Evolutionary conservation across 1,284 basidiomycete species (phyloP), one percentile per base, ranked within the genome.

Genomic region (Tetrapyrgos nigripes): DNA sequence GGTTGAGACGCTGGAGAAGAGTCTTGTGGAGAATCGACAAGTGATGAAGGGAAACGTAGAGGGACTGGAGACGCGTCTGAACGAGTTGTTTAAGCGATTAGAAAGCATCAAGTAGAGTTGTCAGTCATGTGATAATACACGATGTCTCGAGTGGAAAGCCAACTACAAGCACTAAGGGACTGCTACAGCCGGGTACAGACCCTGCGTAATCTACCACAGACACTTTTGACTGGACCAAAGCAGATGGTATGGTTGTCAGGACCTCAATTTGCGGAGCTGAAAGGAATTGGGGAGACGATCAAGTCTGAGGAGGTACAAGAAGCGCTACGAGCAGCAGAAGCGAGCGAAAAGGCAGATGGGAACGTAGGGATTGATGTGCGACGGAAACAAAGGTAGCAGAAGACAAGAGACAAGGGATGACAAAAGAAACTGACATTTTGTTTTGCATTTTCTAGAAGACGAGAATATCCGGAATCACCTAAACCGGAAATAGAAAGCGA

Each of bases 1-100:
- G 0, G 82, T 97, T 1, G 71, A 79, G 14, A 83, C 83, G 19
- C 85, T 98, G 11, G 88, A 93, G 72, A 77, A 76, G 48, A 96
- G 93, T 66, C 70, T 97, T 50, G 82, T 87, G 58, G 86, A 87
- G 53, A 97, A 97, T 67, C 79, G 91, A 59, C 75, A 72, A 10
- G 84, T 91, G 5, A 87, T 96, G 9, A 86, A 85, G 60, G 78
- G 79, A 4, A 91, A 93, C 64, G 88, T 97, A 11, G 75, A 79
- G 29, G 85, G 83, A 24, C 79, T 97, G 29, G 93, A 91, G 70
- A 77, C 76, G 48, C 74, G 91, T 35, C 77, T 94, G 44, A 83
- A 88, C 23, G 70, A 67, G 17, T 68, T 92, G 40, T 40, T 48
- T 4, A 57, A 26, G 37, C 48, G 56, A n/a, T 52, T 57, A 29